Evolutionary conservation across 495 filamentous ascomycete species (phyloP).

Genomic region (Tuber magnatum): DNA sequence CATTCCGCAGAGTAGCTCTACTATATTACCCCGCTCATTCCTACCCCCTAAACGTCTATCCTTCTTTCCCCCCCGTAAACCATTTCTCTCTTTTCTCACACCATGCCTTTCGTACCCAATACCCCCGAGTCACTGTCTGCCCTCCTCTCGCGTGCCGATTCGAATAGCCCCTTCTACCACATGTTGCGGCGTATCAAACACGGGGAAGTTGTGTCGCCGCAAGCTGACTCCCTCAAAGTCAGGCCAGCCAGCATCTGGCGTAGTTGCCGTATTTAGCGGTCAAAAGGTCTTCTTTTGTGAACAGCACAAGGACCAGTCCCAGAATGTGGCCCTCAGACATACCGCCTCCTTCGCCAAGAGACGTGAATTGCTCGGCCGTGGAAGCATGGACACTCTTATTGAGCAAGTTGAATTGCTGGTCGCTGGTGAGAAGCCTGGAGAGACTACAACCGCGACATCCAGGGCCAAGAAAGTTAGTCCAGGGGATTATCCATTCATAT

Average conservation of each 20-base stretch:
- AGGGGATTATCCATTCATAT: slow-evolving; percentile 22
- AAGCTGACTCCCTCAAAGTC: slow-evolving; percentile 37
- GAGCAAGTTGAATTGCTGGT: slow-evolving; percentile 33
- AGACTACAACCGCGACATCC: slow-evolving; percentile 18
- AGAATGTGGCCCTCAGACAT: slow-evolving; percentile 38
- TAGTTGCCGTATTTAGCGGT: slow-evolving; percentile 43
- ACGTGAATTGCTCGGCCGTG: slow-evolving; percentile 66
- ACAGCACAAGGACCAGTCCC: slow-evolving; percentile 87
- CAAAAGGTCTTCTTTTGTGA: slow-evolving; percentile 69
- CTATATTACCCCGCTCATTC: background rate
- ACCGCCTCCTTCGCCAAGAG: slow-evolving; percentile 44
- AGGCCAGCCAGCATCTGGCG: slow-evolving; percentile 37
- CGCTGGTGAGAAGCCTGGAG: slow-evolving; percentile 15
- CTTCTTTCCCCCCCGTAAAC: background rate
- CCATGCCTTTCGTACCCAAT: slow-evolving; percentile 69
- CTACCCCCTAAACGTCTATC: background rate
- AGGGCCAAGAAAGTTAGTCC: slow-evolving; percentile 29
- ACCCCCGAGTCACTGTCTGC: slow-evolving; percentile 68
- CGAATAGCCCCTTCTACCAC: slow-evolving; percentile 75
- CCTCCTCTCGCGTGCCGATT: slow-evolving; percentile 64
- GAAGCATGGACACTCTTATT: slow-evolving; percentile 50
- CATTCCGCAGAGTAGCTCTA: background rate
- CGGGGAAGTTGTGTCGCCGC: slow-evolving; percentile 62
- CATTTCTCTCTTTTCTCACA: slow-evolving; percentile 5
- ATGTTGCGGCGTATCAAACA: slow-evolving; percentile 75